Evolutionary conservation across 192 early-diverging fungal genomes (phyloP).

Genomic region (Coemansia sp.): DNA sequence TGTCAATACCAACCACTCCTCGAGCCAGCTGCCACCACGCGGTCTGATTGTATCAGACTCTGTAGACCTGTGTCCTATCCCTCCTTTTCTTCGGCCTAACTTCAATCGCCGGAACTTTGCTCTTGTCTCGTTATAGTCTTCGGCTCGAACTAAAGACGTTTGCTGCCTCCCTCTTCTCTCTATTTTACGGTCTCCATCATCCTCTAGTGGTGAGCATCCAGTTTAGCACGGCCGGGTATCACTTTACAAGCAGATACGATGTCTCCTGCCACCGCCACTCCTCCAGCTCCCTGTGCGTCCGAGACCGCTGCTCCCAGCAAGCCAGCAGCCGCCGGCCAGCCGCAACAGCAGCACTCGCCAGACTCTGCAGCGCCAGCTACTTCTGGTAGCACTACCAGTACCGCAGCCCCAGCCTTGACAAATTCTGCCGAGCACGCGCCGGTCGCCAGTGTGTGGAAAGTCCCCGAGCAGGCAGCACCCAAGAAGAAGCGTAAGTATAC

Average conservation of each 20-base stretch:
- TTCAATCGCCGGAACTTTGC: not conserved
- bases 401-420: not conserved
- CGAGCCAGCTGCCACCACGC: too few species aligned
- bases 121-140: conserved; percentile 2
- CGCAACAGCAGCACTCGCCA: conserved; percentile 1
- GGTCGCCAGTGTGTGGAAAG: conserved; percentile 54
- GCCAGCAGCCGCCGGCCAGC: not conserved
- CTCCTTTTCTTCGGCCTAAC: not conserved
- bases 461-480: conserved; percentile 24
- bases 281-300: conserved; percentile 4
- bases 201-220: not conserved
- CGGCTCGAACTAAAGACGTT: not conserved
- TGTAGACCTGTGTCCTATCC: not conserved
- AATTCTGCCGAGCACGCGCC: conserved; percentile 20
- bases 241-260: conserved; percentile 12
- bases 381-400: not conserved
- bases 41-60: not conserved
- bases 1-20: too few species aligned
- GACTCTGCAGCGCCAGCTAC: not conserved
- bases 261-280: conserved; percentile 23
- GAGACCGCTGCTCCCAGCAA: conserved; percentile 7
- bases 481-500: conserved; percentile 32
- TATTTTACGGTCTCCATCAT: not conserved
- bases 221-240: not conserved
- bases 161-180: not conserved